These are phyloP conservation scores for Pleodorina starrii DNA, from an alignment of 139 green algal genomes.

Conservation along the genomic window DNA sequence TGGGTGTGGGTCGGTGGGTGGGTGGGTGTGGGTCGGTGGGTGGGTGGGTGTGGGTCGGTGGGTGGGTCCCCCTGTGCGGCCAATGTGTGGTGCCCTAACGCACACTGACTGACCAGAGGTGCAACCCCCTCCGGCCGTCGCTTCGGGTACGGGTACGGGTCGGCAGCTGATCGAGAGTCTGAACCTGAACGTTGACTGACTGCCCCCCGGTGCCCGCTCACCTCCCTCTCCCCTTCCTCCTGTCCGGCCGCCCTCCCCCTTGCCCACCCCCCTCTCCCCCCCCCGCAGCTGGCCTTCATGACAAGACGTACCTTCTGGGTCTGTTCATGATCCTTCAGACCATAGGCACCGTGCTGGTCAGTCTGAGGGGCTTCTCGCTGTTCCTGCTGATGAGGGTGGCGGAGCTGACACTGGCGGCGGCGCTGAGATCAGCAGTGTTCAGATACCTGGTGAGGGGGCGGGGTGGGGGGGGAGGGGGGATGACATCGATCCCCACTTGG, in stretches of 20 bases:
- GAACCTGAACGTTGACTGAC: no score
- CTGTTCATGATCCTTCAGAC: conserved; percentile 12
- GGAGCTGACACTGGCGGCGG: background rate
- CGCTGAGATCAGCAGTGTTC: background rate
- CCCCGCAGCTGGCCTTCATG: background rate
- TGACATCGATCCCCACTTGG: background rate
- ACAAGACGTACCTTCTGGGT: conserved; percentile 3
- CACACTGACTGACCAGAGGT: no score
- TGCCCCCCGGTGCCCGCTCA: no score
- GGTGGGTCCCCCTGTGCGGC: no score
- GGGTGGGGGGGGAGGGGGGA: background rate
- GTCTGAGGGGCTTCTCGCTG: conserved; percentile 30
- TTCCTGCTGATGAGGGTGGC: background rate
- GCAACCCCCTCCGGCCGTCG: no score
- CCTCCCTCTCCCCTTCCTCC: background rate
- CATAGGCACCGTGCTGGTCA: conserved; percentile 7
- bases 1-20: no score
- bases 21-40: no score
- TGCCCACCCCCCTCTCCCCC: background rate
- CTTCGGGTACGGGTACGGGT: no score
- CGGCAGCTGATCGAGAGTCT: no score
- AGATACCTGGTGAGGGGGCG: conserved; percentile 8
- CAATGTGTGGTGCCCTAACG: no score
- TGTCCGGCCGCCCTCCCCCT: background rate
- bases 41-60: no score